Evolutionary conservation across 2,329 filamentous ascomycete genomes (phyloP).

Genomic region (Fusarium zealandicum): DNA sequence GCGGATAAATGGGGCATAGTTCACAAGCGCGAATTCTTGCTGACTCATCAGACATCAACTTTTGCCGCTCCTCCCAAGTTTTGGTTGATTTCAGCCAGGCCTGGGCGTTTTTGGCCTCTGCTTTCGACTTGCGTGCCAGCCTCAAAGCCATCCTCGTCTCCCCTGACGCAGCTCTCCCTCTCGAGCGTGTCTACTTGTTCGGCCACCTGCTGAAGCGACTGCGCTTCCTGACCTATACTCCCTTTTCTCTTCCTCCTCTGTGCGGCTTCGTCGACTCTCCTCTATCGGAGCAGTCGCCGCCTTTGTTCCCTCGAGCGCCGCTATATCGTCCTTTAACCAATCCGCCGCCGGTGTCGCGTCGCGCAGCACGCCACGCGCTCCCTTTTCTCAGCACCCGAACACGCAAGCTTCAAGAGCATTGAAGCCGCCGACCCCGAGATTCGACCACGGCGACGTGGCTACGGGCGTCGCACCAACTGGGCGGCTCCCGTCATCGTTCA

Average conservation of each 20-base stretch:
- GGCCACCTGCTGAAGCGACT: slow-evolving; percentile 5
- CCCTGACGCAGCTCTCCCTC: slow-evolving; percentile 38
- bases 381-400: slow-evolving; percentile 4
- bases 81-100: no score
- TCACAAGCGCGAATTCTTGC: slow-evolving; percentile 19
- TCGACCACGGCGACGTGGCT: slow-evolving; percentile 28
- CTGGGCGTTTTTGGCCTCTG: background rate
- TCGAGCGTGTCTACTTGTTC: slow-evolving; percentile 32
- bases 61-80: slow-evolving; percentile 7
- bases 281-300: slow-evolving; percentile 8
- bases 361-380: slow-evolving; percentile 23
- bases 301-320: slow-evolving; percentile 28
- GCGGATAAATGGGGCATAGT: slow-evolving; percentile 21
- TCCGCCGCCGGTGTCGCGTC: slow-evolving; percentile 35
- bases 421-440: slow-evolving; percentile 30
- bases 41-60: slow-evolving; percentile 45
- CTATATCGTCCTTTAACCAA: slow-evolving; percentile 25
- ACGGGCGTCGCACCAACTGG: slow-evolving; percentile 47
- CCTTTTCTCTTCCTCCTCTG: slow-evolving; percentile 16
- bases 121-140: slow-evolving; percentile 4
- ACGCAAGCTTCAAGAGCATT: slow-evolving; percentile 32
- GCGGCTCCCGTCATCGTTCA: slow-evolving; percentile 45
- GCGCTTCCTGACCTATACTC: slow-evolving; percentile 23
- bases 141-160: slow-evolving; percentile 29
- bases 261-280: slow-evolving; percentile 26